phyloP scores from a whole-genome alignment of 2,329 filamentous ascomycete species.

The Periconia digitata region DNA sequence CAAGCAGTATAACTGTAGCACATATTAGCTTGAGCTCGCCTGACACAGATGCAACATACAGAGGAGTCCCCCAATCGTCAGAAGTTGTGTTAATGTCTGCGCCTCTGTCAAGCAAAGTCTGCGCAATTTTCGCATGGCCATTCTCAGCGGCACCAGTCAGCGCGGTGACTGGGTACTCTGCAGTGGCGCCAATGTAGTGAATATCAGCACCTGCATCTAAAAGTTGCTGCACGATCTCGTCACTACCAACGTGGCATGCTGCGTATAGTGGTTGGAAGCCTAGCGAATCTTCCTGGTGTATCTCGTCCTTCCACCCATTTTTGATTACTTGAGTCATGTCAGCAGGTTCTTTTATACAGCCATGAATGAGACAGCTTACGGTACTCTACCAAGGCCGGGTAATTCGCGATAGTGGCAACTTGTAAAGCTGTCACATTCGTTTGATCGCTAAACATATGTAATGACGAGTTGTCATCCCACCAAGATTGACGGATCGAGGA shows the following conservation, averaged over 20 bases:
- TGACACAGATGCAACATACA: slow-evolving; percentile 15
- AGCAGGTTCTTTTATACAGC: neutral
- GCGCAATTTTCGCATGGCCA: slow-evolving; percentile 16
- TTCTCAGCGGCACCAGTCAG: slow-evolving; percentile 17
- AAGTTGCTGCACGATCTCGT: slow-evolving; percentile 18
- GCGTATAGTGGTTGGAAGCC: slow-evolving; percentile 24
- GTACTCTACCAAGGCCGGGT: slow-evolving; percentile 19
- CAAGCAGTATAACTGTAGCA: slow-evolving; percentile 8
- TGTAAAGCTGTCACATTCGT: slow-evolving; percentile 18
- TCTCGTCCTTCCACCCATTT: slow-evolving; percentile 9
- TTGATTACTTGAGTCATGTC: slow-evolving; percentile 7
- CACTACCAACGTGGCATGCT: slow-evolving; percentile 17
- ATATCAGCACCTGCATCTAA: slow-evolving; percentile 19
- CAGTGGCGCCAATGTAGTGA: slow-evolving; percentile 6
- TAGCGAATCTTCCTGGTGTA: slow-evolving; percentile 20
- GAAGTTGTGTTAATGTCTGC: slow-evolving; percentile 15
- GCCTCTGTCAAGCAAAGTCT: slow-evolving; percentile 16
- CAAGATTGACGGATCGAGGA: slow-evolving; percentile 16
- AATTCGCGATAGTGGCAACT: slow-evolving; percentile 19
- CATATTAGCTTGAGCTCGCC: neutral
- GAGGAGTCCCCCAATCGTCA: slow-evolving; percentile 13
- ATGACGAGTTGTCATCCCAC: slow-evolving; percentile 16
- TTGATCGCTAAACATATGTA: slow-evolving; percentile 14
- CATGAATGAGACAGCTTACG: neutral
- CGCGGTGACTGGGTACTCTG: slow-evolving; percentile 11